These are phyloP conservation scores for Cyanodermella asteris DNA, from an alignment of 2,329 filamentous ascomycete species.

Conservation along the genomic window DNA sequence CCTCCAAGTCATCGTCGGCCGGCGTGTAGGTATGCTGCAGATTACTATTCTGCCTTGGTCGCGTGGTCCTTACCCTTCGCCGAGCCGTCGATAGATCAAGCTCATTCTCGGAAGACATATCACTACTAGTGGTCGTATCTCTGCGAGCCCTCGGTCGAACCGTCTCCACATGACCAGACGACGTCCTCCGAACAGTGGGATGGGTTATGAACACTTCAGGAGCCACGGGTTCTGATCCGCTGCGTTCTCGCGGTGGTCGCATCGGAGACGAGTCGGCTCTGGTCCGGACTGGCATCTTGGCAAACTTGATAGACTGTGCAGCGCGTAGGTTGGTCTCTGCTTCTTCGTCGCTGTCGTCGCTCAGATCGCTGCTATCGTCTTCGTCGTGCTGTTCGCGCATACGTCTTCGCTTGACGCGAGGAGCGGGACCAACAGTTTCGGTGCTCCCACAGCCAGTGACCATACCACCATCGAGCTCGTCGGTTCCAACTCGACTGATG, in stretches of 20 bases:
- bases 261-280: slow-evolving; percentile 77
- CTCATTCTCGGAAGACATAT: slow-evolving; percentile 45
- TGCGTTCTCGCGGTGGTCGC: too few relatives aligned
- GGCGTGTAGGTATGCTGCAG: slow-evolving; percentile 11
- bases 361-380: slow-evolving; percentile 44
- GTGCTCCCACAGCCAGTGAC: slow-evolving; percentile 35
- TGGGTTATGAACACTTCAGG: too few relatives aligned
- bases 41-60: too few relatives aligned
- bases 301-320: slow-evolving; percentile 81
- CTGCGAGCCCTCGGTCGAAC: slow-evolving; percentile 31
- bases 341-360: slow-evolving; percentile 44
- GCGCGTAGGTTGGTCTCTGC: slow-evolving; percentile 31
- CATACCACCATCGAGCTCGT: slow-evolving; percentile 33
- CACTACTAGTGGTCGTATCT: slow-evolving; percentile 43
- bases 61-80: too few relatives aligned
- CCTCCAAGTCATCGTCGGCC: slow-evolving; percentile 10
- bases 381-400: slow-evolving; percentile 37
- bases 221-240: too few relatives aligned
- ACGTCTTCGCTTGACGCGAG: slow-evolving; percentile 25
- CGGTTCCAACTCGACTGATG: slow-evolving; percentile 20
- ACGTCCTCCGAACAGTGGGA: slow-evolving; percentile 33
- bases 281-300: slow-evolving; percentile 76
- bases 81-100: slow-evolving; percentile 30
- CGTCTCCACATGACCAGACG: slow-evolving; percentile 31
- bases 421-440: slow-evolving; percentile 32